phyloP scores from a whole-genome alignment of 2,329 filamentous ascomycete species.

The Chaetomiaceae sp. region DNA sequence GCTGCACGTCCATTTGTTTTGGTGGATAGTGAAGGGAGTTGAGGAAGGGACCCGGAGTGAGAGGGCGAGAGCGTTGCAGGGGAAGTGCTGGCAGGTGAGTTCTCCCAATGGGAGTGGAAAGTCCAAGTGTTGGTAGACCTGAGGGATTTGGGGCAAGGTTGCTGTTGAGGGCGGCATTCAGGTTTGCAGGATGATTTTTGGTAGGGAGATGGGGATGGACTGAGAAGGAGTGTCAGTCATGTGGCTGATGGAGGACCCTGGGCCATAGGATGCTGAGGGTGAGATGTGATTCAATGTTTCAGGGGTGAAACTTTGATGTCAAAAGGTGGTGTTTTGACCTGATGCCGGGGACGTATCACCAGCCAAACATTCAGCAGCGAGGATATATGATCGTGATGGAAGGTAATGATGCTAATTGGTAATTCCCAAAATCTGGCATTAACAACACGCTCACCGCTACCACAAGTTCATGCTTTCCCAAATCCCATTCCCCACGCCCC shows the following conservation, averaged over 20 bases:
- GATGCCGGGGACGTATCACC: too few relatives aligned
- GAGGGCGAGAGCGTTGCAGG: slow-evolving; percentile 22
- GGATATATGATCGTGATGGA: too few relatives aligned
- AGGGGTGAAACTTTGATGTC: too few relatives aligned
- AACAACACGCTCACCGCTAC: not conserved
- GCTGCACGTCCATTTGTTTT: slow-evolving; percentile 29
- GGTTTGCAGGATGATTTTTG: slow-evolving; percentile 4
- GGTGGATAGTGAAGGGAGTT: slow-evolving; percentile 28
- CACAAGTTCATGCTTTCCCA: too few relatives aligned
- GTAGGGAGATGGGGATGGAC: not conserved
- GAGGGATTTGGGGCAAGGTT: slow-evolving; percentile 18
- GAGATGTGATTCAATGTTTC: too few relatives aligned
- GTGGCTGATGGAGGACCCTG: too few relatives aligned
- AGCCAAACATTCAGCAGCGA: too few relatives aligned
- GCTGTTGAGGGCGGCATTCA: slow-evolving; percentile 25
- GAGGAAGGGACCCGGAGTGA: slow-evolving; percentile 24
- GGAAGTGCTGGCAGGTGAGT: slow-evolving; percentile 26
- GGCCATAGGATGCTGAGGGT: too few relatives aligned
- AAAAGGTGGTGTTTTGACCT: too few relatives aligned
- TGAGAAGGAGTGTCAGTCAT: not conserved
- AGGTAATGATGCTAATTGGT: too few relatives aligned
- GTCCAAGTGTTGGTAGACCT: not conserved
- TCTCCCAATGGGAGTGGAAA: not conserved
- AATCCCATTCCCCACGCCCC: not conserved
- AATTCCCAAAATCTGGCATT: too few relatives aligned